Percentiles rank a stretch among this genome's conserved stretches.
Evolutionary conservation across 257 asterid species (phyloP).

Genomic region (Verbascum thapsus): DNA sequence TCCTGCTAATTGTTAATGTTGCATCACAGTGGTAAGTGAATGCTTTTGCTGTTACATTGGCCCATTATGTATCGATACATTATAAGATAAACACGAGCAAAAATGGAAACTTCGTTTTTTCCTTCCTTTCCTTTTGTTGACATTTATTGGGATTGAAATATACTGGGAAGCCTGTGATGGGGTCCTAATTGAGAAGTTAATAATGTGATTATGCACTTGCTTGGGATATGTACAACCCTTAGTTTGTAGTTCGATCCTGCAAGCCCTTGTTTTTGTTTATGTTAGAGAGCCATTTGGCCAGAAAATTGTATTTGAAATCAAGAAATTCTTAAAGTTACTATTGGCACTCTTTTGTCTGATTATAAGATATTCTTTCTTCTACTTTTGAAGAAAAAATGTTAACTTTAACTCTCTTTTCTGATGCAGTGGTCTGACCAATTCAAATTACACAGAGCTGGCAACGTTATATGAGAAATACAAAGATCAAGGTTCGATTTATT

Average conservation of each 20-base stretch:
- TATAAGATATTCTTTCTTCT: background rate
- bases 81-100: background rate
- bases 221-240: background rate
- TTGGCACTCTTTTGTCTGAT: background rate
- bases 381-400: background rate
- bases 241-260: too few relatives aligned
- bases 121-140: background rate
- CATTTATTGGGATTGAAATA: too few relatives aligned
- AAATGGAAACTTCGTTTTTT: background rate
- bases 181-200: slow-evolving; percentile 6
- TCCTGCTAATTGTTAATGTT: slow-evolving; percentile 64
- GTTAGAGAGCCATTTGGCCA: background rate
- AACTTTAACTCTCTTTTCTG: slow-evolving; percentile 25
- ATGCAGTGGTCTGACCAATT: slow-evolving; percentile 83
- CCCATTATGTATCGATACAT: background rate
- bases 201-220: background rate
- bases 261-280: background rate
- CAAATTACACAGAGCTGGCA: slow-evolving; percentile 76
- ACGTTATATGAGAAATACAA: slow-evolving; percentile 68
- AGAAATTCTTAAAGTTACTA: background rate
- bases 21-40: slow-evolving; percentile 70
- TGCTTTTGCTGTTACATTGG: slow-evolving; percentile 1
- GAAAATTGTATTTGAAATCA: background rate
- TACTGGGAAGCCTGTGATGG: too few relatives aligned
- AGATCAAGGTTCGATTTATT: slow-evolving; percentile 61